Conservation (phyloP, 169 alveolate species). For the Plasmodium gonderi region DNA sequence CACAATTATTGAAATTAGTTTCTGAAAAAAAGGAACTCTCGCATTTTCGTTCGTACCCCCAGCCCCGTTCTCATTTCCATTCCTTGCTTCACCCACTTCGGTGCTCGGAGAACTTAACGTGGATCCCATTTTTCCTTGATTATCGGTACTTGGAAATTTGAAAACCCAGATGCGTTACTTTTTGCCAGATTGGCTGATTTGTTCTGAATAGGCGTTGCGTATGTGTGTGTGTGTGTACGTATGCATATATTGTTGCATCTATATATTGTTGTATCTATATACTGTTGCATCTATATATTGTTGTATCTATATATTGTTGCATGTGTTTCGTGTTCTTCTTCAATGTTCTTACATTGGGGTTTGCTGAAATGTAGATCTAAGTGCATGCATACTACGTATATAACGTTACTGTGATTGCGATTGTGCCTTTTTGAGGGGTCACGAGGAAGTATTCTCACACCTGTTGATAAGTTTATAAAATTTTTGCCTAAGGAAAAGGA, state of each 20-base stretch:
- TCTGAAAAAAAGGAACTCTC: conserved; percentile 69
- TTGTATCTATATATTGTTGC: too few relatives aligned
- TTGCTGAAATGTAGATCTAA: neutral
- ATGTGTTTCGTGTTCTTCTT: too few relatives aligned
- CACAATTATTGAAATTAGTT: conserved; percentile 49
- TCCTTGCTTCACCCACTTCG: neutral
- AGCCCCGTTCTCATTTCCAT: neutral
- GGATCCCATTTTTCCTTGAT: conserved; percentile 6
- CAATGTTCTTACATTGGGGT: too few relatives aligned
- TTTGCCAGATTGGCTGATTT: too few relatives aligned
- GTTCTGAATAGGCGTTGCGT: too few relatives aligned
- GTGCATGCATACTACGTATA: neutral
- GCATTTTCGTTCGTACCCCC: conserved; percentile 35
- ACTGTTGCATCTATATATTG: too few relatives aligned
- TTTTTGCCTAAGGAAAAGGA: neutral
- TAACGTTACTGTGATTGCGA: too few relatives aligned
- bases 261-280: too few relatives aligned
- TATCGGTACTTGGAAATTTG: too few relatives aligned
- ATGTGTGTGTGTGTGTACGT: too few relatives aligned
- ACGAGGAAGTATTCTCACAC: neutral
- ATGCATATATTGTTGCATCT: neutral
- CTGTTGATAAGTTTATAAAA: neutral
- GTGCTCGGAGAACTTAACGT: conserved; percentile 4
- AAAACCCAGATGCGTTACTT: too few relatives aligned
- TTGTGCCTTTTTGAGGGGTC: too few relatives aligned